phyloP scores from a whole-genome alignment of 768 basidiomycete species.

The Coprinellus micaceus region DNA sequence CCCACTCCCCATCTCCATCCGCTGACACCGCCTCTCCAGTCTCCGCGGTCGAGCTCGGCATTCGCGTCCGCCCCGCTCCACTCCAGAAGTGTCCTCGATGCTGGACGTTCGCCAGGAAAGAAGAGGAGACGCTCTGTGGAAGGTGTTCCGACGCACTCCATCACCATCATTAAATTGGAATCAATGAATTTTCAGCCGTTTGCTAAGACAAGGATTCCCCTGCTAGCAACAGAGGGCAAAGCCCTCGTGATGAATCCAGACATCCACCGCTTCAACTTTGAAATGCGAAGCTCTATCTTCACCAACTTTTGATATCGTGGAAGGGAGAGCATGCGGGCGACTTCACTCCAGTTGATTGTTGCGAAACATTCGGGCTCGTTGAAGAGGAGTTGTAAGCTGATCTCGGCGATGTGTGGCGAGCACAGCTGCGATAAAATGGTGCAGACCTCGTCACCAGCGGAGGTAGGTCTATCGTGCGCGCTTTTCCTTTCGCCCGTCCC shows the following conservation, averaged over 20 bases:
- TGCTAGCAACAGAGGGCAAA: constrained; percentile 3
- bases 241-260: neutral
- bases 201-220: constrained; percentile 8
- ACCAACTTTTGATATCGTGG: constrained; percentile 12
- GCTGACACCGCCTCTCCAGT: neutral
- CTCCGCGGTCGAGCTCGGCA: constrained; percentile 33
- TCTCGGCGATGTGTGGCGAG: constrained; percentile 8
- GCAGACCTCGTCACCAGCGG: constrained; percentile 8
- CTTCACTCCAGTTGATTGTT: constrained; percentile 10
- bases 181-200: constrained; percentile 4
- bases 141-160: constrained; percentile 48
- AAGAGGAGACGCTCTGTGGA: constrained; percentile 53
- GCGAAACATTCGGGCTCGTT: constrained; percentile 6
- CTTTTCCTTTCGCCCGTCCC: constrained; percentile 1
- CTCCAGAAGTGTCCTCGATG: constrained; percentile 83
- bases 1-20: neutral
- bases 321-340: constrained; percentile 8
- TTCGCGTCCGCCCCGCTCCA: constrained; percentile 61
- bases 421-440: constrained; percentile 13
- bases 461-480: neutral
- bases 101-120: constrained; percentile 69
- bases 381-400: constrained; percentile 9
- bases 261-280: constrained; percentile 5
- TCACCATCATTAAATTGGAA: neutral
- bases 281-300: constrained; percentile 9